Evolutionary conservation across 2,329 filamentous ascomycete genomes (phyloP).

Genomic region (Verticillium dahliae): DNA sequence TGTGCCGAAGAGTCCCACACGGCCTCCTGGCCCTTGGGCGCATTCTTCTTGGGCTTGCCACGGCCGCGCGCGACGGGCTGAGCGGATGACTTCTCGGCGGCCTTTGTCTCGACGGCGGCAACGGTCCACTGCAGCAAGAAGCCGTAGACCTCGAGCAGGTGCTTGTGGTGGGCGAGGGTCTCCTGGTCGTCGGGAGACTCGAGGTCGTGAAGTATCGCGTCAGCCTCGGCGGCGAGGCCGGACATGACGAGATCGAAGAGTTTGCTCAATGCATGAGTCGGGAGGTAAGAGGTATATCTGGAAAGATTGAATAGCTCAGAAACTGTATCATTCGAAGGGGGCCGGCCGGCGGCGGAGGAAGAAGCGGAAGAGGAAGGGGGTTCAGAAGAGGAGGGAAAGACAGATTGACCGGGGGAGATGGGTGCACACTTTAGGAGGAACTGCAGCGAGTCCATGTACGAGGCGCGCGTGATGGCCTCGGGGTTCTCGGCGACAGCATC

Average conservation of each 20-base stretch:
- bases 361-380: conserved; percentile 9
- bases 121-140: conserved; percentile 95
- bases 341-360: neutral
- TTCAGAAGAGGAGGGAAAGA: conserved; percentile 35
- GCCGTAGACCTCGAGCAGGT: conserved; percentile 85
- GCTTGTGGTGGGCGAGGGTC: conserved; percentile 78
- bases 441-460: conserved; percentile 86
- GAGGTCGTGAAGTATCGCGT: conserved; percentile 77
- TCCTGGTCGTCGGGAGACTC: conserved; percentile 86
- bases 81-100: conserved; percentile 77
- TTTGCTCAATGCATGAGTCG: conserved; percentile 80
- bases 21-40: conserved; percentile 60
- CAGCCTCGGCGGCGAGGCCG: conserved; percentile 77
- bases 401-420: conserved; percentile 28
- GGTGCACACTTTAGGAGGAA: conserved; percentile 91
- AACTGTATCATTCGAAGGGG: conserved; percentile 29
- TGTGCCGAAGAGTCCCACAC: conserved; percentile 86
- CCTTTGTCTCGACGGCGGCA: conserved; percentile 87
- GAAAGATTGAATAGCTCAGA: conserved; percentile 57
- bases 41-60: conserved; percentile 72
- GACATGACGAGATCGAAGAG: conserved; percentile 86
- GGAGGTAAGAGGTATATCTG: conserved; percentile 77
- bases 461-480: conserved; percentile 73
- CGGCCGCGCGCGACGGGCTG: conserved; percentile 65
- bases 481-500: conserved; percentile 89